Conservation (phyloP, 352 stramenopile genomes). For the Pythium diclinum region DNA sequence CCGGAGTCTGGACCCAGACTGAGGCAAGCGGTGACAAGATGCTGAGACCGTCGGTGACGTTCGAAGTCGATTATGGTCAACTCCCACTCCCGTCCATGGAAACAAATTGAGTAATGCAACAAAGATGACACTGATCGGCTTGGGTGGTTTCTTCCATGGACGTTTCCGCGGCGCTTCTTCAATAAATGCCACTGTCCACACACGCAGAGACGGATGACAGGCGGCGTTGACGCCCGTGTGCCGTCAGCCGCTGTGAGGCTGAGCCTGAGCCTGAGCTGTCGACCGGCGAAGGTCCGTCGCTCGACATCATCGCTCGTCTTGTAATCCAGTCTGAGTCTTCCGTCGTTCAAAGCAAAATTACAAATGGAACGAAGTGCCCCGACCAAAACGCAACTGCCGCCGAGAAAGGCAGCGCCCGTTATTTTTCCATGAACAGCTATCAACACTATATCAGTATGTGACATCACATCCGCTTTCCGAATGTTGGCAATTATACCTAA, state of each 20-base stretch:
- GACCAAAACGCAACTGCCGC: background rate
- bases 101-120: background rate
- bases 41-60: background rate
- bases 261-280: background rate
- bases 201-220: background rate
- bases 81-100: background rate
- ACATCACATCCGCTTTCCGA: background rate
- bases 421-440: background rate
- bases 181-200: background rate
- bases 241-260: background rate
- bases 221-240: background rate
- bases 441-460: background rate
- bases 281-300: background rate
- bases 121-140: background rate
- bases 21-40: background rate
- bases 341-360: background rate
- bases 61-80: constrained; percentile 1
- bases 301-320: background rate
- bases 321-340: background rate
- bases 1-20: background rate
- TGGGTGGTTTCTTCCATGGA: constrained; percentile 1
- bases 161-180: background rate
- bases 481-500: background rate
- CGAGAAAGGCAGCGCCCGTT: background rate
- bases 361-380: background rate